A percentile compares a stretch with the other conserved stretches of the same genome.
phyloP scores from a whole-genome alignment of 768 basidiomycete genomes.

The Amanita polypyramis region DNA sequence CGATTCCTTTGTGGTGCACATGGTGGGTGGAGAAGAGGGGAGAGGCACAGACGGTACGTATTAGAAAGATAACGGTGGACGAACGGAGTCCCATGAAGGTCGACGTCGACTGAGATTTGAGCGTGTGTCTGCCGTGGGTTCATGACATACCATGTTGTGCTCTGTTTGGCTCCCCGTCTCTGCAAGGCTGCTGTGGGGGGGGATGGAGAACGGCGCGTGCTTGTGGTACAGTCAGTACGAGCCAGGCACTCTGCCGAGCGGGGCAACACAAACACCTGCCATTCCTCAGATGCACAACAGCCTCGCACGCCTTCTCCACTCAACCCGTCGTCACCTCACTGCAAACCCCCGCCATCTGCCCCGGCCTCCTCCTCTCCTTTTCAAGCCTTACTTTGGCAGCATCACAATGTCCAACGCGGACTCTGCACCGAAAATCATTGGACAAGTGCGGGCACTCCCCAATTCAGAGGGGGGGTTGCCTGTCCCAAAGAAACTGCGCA shows the following conservation, averaged over 20 bases:
- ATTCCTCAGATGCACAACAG: background rate
- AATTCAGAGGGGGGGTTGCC: constrained; percentile 15
- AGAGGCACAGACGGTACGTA: background rate
- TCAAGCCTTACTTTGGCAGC: background rate
- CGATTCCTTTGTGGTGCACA: constrained; percentile 1
- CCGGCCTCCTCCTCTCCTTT: background rate
- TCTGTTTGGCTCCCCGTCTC: background rate
- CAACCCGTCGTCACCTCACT: background rate
- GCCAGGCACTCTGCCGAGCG: too few species aligned
- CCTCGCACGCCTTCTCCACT: background rate
- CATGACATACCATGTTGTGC: background rate
- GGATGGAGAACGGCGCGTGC: too few species aligned
- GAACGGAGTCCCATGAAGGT: background rate
- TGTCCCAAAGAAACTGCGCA: constrained; percentile 19
- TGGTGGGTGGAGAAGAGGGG: background rate
- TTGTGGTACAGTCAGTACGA: too few species aligned
- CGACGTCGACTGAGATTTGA: too few species aligned
- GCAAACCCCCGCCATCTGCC: background rate
- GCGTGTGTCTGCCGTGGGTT: background rate
- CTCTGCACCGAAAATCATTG: background rate
- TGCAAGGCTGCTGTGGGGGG: too few species aligned
- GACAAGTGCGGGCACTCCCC: constrained; percentile 6
- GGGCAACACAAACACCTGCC: too few species aligned
- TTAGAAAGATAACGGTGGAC: background rate
- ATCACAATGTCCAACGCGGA: background rate